Evolutionary conservation across 352 stramenopile genomes (phyloP), one percentile per base, ranked within the genome.

Genomic region (Saprolegnia diclina): DNA sequence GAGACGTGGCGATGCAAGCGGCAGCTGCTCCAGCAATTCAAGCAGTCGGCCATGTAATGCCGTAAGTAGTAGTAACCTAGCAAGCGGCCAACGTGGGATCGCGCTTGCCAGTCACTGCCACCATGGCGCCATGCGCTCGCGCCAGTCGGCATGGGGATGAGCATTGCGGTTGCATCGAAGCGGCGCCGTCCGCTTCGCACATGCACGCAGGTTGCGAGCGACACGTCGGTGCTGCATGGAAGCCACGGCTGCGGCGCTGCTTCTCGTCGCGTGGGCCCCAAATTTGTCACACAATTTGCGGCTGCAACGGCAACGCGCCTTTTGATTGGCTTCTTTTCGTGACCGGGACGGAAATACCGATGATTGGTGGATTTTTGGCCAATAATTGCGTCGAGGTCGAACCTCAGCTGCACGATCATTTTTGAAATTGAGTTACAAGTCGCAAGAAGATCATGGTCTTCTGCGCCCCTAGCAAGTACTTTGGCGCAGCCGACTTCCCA

Each of bases 1-100:
- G 81, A 89, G 66, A 82, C 79, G 6, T 90, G 79, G 79, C 70
- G 77, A 53, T 89, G 90, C 80, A 92, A 90, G 71, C 79, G 81
- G 16, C 84, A 92, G 76, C 67, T 90, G 50, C 74, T 92, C 19
- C 88, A 90, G 72, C 79, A 92, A 59, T 90, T 89, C 37, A 68
- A 68, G 22, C 62, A 68, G 22, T 68, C 62, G 11, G 62, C 62
- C 32, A 68, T 68, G 62, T 68, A 50, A 68, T 59, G 52, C n/a
- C 2, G 5, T 35, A 35, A 35, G 29, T 35, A 35, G 24, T 29
- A 2, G 46, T 4, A 4, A 59, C 52, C 52, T 40, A 35, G 19
- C 13, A 59, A 29, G n/a, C 5, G 46, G n/a, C n/a, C 46, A 54
- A 22, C 24, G 52, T 59, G 52, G 52, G 52, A 59, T 24, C 35